Evolutionary conservation across 441 rosid species (phyloP).

Genomic region (Adansonia madagascariensis): DNA sequence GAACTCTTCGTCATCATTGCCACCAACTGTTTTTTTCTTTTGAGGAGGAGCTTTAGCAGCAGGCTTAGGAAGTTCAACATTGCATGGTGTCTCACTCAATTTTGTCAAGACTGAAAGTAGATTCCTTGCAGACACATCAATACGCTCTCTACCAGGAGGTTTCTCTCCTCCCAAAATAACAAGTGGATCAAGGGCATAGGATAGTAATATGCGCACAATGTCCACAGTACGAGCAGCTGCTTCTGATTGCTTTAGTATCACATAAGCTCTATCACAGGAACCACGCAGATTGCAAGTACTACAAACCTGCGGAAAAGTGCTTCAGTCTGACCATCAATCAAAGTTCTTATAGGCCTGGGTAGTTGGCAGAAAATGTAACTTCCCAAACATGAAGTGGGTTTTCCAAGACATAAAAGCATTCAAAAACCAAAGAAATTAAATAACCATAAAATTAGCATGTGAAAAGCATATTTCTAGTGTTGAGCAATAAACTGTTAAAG

Average conservation of each 20-base stretch:
- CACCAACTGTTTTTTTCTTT: constrained; percentile 30
- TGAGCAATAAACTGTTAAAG: neutral
- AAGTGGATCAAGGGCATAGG: constrained; percentile 73
- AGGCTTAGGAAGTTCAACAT: constrained; percentile 57
- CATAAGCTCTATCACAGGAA: constrained; percentile 90
- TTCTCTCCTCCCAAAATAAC: constrained; percentile 53
- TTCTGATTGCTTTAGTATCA: constrained; percentile 66
- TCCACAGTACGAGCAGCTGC: constrained; percentile 82
- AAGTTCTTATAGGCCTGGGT: constrained; percentile 9
- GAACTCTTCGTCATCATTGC: constrained; percentile 32
- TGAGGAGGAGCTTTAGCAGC: constrained; percentile 31
- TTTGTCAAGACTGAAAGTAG: constrained; percentile 74
- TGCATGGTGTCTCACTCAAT: constrained; percentile 59
- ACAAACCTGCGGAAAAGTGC: constrained; percentile 61
- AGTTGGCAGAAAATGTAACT: neutral
- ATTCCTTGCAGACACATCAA: constrained; percentile 66
- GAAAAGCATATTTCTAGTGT: constrained; percentile 3
- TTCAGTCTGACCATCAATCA: neutral
- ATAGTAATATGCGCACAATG: constrained; percentile 68
- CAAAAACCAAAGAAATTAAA: constrained; percentile 18
- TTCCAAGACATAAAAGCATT: neutral
- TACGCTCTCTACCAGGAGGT: constrained; percentile 55
- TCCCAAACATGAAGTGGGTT: neutral
- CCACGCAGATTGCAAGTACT: constrained; percentile 74
- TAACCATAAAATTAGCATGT: neutral